Base-by-base conservation (phyloP, 768 basidiomycete genomes). In the Russula sp. region DNA sequence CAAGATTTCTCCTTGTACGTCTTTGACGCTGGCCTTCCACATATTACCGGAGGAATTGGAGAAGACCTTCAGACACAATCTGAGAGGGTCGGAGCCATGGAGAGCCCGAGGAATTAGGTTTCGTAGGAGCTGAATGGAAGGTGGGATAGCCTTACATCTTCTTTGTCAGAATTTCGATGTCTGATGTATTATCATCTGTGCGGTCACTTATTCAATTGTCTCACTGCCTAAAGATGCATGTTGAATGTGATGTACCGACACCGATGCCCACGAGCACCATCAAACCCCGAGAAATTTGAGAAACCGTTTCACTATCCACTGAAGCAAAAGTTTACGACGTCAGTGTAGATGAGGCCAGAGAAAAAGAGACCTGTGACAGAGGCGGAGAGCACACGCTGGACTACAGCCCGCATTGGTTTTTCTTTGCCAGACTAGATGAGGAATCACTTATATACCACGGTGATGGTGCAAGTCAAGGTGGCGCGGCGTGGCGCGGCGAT, bases 241-340 rank as follows among this genome's bases (percentile, higher is more conserved):
- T 59, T 52, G 31, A 49, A 45, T 55, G 40, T 57, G 68, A 61
- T 66, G 68, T 77, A 89, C 91, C 90, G 76, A 79, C 78, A 48
- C 89, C 91, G 67, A 98, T 90, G 32, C 95, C 95, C 39, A 98
- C 84, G 16, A 98, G 82, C 20, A 95, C 89, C 83, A 98, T 87
- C 35, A 98, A 77, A 1, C 95, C 95, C 67, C 81, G 79, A 18
- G 87, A 86, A 64, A 98, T 96, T 42, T 82, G 81, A 3, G 94
- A 93, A 65, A 98, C 84, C 37, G 85, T 78, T 69, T 89, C 79
- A 51, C 80, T 82, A 67, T 95, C 86, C 59, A 97, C 94, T 96
- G 74, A 49, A 51, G 32, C 40, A 51, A 51, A 16, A 4, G 37
- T 37, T 42, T 32, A 45, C 16, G 37, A 31, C 49, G 18, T 61